Evolutionary conservation across 768 basidiomycete genomes (phyloP).

Genomic region (Leccinum imitatum): DNA sequence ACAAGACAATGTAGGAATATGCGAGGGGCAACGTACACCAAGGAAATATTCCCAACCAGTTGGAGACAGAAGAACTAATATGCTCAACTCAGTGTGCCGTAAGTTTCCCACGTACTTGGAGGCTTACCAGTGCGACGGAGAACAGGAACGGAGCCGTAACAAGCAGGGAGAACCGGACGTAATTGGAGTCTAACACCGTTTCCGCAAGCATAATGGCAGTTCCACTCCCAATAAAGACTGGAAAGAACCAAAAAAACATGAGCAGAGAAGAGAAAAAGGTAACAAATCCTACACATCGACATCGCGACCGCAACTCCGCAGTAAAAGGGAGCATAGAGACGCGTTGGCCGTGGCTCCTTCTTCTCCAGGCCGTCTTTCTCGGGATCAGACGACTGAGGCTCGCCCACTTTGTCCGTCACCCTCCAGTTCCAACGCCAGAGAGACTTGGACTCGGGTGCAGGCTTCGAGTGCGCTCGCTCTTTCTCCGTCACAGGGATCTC

Average conservation of each 20-base stretch:
- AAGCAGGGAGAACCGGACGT: slow-evolving; percentile 63
- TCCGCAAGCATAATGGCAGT: slow-evolving; percentile 59
- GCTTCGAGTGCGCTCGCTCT: slow-evolving; percentile 1
- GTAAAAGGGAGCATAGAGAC: slow-evolving; percentile 73
- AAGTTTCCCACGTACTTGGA: not conserved
- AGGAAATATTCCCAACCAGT: slow-evolving; percentile 58
- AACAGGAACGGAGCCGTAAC: slow-evolving; percentile 68
- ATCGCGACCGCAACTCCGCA: slow-evolving; percentile 64
- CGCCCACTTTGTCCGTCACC: slow-evolving; percentile 30
- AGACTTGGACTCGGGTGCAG: slow-evolving; percentile 5
- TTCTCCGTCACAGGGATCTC: slow-evolving; percentile 23
- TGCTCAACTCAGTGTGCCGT: slow-evolving; percentile 8
- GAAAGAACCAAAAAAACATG: not conserved
- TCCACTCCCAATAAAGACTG: slow-evolving; percentile 76
- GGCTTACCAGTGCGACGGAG: slow-evolving; percentile 66
- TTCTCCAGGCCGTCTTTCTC: slow-evolving; percentile 50
- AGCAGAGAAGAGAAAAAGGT: slow-evolving; percentile 8
- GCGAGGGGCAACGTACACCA: slow-evolving; percentile 42
- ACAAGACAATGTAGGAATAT: not conserved
- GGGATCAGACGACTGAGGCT: slow-evolving; percentile 22
- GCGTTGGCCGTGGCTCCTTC: slow-evolving; percentile 43
- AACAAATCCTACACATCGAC: slow-evolving; percentile 52
- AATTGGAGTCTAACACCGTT: slow-evolving; percentile 61
- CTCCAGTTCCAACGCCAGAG: slow-evolving; percentile 47
- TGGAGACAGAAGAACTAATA: slow-evolving; percentile 73